A percentile compares a stretch with the other conserved stretches of the same genome.
Evolutionary conservation across 345 rosid genomes (phyloP).

Genomic region (Trapa bicornis): DNA sequence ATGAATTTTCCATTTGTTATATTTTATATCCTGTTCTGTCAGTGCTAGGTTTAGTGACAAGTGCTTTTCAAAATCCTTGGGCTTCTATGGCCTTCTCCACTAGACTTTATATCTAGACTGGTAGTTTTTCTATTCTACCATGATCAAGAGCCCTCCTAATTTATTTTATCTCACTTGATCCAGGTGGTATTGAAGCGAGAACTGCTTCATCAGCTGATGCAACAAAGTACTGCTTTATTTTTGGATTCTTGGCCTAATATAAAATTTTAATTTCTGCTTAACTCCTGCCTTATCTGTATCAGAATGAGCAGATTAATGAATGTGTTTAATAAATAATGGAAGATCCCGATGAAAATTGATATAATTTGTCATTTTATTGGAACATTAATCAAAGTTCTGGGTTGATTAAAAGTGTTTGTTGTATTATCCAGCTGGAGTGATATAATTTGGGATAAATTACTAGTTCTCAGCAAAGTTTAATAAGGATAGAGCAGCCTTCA

Average conservation of each 20-base stretch:
- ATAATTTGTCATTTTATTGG: background rate
- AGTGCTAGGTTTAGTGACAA: background rate
- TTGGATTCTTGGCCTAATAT: background rate
- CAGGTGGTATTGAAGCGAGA: slow-evolving; percentile 51
- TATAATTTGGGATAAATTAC: background rate
- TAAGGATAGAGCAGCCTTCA: background rate
- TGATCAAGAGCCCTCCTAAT: background rate
- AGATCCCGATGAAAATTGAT: background rate
- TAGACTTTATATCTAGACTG: background rate
- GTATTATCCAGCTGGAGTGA: background rate
- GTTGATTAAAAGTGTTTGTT: background rate
- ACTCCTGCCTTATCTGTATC: background rate
- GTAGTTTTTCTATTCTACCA: background rate
- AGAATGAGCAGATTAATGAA: background rate
- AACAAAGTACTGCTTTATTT: slow-evolving; percentile 50
- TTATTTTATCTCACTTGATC: slow-evolving; percentile 7
- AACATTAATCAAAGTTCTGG: too few relatives aligned
- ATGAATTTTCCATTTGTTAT: background rate
- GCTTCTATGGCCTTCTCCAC: background rate
- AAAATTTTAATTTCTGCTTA: background rate
- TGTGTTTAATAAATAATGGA: background rate
- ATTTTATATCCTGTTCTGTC: background rate
- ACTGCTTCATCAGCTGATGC: slow-evolving; percentile 54
- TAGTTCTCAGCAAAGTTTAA: background rate
- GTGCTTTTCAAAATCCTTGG: background rate